Base-by-base conservation (phyloP, 176 grass and related monocot species). In the Phragmites australis region DNA sequence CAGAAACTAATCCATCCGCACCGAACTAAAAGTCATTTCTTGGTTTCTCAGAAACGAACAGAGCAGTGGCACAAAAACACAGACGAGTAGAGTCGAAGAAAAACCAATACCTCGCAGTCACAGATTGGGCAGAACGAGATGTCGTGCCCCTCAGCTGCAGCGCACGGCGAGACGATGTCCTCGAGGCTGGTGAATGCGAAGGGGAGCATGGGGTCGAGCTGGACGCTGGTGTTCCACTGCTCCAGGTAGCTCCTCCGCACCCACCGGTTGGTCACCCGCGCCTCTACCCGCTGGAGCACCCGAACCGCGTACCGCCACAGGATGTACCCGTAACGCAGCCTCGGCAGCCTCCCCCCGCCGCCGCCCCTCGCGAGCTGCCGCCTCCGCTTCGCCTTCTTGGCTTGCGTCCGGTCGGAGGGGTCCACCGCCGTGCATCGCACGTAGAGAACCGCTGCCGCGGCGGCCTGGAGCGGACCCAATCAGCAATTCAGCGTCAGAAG, bases 61-160 rank as follows among this genome's bases (percentile, higher is more conserved):
- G 46, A 66, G 42, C 3, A 1, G 17, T 22, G 1, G 23, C 31
- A 15, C 0, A 21, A 9, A 1, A 37, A 18, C 0, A 4, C 4
- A 40, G 12, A 34, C 5, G 23, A 75, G 17, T 57, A 41, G 51
- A 69, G 27, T n/a, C n/a, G 50, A 26, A 70, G 0, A 8, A 18
- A 43, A 31, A 11, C 11, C 19, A 19, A n/a, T 23, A 98, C 95
- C 95, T 98, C 95, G 27, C 82, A 93, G 82, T 99, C 96, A 40
- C 96, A 99, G 78, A 99, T 72, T 57, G 86, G 86, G 58, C 96
- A 99, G 75, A 84, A 99, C 0, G 96, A 95, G 83, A 95, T 93
- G 59, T 95, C 96, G 34, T 83, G 82, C 6, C 90, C 90, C 19
- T 82, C 82, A 6, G 76, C 39, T 0, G 65, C 25, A 46, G 82